These are phyloP conservation scores for Pseudopyrenochaeta lycopersici DNA, from an alignment of 2,329 filamentous ascomycete genomes.

Conservation along the genomic window DNA sequence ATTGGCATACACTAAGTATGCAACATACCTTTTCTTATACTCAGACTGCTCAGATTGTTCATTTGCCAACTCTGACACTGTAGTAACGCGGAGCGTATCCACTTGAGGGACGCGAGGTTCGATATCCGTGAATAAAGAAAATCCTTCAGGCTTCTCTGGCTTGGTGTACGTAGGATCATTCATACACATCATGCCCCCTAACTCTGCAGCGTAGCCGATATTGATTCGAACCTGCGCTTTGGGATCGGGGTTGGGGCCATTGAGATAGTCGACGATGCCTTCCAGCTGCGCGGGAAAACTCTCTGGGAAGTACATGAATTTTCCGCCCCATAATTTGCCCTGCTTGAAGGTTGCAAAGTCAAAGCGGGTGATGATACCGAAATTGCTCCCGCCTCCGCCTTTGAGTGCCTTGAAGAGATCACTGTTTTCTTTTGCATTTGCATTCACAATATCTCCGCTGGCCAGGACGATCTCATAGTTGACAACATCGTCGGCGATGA, in stretches of 20 bases:
- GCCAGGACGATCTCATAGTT: not conserved
- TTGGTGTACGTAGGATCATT: conserved; percentile 1
- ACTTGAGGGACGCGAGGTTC: not conserved
- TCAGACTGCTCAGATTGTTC: conserved; percentile 1
- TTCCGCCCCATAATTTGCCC: conserved; percentile 13
- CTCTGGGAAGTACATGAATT: conserved; percentile 5
- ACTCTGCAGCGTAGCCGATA: not conserved
- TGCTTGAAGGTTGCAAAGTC: conserved; percentile 23
- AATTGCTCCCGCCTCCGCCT: not conserved
- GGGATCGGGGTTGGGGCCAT: not conserved
- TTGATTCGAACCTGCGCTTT: conserved; percentile 2
- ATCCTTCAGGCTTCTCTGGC: not conserved
- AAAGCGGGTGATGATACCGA: conserved; percentile 23
- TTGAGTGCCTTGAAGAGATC: not conserved
- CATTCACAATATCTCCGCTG: not conserved
- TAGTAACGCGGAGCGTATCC: not conserved
- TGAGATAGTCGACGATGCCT: not conserved
- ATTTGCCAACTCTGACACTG: not conserved
- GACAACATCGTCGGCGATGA: not conserved
- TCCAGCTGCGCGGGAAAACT: conserved; percentile 1
- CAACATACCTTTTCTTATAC: not conserved
- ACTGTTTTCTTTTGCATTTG: not conserved
- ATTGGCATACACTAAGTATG: not conserved
- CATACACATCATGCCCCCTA: conserved; percentile 1
- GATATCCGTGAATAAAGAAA: not conserved